phyloP scores from a whole-genome alignment of 2,329 filamentous ascomycete species.

The Zasmidium cellare region DNA sequence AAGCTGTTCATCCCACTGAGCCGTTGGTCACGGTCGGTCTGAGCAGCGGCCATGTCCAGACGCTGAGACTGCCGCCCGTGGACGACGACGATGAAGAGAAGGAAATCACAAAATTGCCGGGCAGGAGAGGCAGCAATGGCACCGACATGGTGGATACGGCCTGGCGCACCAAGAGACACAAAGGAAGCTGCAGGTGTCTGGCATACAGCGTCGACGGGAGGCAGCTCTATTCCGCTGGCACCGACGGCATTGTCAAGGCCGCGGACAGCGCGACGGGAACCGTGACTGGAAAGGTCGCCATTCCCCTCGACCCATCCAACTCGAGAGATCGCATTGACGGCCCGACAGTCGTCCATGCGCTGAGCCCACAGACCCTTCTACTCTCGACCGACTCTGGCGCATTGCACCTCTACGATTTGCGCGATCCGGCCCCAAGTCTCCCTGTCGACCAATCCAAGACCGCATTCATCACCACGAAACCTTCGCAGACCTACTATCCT shows the following conservation, averaged over 20 bases:
- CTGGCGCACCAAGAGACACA: constrained; percentile 88
- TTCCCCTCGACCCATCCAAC: constrained; percentile 58
- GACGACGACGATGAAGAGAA: constrained; percentile 49
- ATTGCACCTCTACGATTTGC: constrained; percentile 83
- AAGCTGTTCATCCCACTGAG: constrained; percentile 80
- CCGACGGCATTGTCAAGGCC: constrained; percentile 64
- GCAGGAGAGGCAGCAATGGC: constrained; percentile 54
- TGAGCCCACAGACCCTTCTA: constrained; percentile 85
- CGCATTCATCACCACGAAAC: constrained; percentile 58
- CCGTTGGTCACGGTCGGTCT: constrained; percentile 85
- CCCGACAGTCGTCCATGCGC: constrained; percentile 77
- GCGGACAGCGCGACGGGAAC: constrained; percentile 60
- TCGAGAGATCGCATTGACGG: constrained; percentile 58
- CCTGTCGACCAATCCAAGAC: constrained; percentile 32
- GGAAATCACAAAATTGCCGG: constrained; percentile 3
- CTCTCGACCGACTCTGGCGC: constrained; percentile 88
- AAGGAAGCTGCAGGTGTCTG: constrained; percentile 85
- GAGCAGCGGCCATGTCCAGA: constrained; percentile 80
- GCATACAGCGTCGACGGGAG: constrained; percentile 77
- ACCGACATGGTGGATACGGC: constrained; percentile 75
- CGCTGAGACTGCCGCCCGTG: constrained; percentile 67
- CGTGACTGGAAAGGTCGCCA: constrained; percentile 78
- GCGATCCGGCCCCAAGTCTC: constrained; percentile 52
- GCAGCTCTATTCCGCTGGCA: constrained; percentile 61
- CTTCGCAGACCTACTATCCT: constrained; percentile 77